phyloP scores from a whole-genome alignment of 441 rosid genomes.

The Aleurites moluccanus region DNA sequence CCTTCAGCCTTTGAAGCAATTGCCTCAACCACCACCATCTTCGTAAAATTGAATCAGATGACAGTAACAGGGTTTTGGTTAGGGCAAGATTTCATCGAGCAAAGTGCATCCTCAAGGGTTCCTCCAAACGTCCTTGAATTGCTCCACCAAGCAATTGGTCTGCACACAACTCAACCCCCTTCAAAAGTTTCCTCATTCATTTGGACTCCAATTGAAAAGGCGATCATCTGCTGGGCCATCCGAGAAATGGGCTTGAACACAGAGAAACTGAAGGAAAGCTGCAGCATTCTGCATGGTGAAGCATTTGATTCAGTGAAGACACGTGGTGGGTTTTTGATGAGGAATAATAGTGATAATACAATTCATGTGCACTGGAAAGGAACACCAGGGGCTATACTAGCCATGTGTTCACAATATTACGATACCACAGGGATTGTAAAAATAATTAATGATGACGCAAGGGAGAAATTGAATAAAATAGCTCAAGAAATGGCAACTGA shows the following conservation, averaged over 20 bases:
- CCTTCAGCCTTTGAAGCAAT: slow-evolving; percentile 39
- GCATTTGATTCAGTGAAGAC: slow-evolving; percentile 46
- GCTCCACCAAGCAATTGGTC: slow-evolving; percentile 51
- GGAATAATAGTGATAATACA: slow-evolving; percentile 23
- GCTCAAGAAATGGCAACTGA: slow-evolving; percentile 54
- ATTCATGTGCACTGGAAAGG: slow-evolving; percentile 50
- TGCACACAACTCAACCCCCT: slow-evolving; percentile 51
- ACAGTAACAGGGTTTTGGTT: slow-evolving; percentile 34
- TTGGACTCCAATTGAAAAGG: slow-evolving; percentile 42
- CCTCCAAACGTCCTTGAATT: slow-evolving; percentile 37
- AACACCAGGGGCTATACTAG: slow-evolving; percentile 47
- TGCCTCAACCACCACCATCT: slow-evolving; percentile 41
- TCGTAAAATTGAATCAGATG: slow-evolving; percentile 39
- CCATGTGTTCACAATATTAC: slow-evolving; percentile 41
- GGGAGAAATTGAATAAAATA: slow-evolving; percentile 26
- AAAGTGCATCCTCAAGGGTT: slow-evolving; percentile 39
- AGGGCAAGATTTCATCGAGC: slow-evolving; percentile 46
- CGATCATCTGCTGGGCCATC: slow-evolving; percentile 48
- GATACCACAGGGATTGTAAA: slow-evolving; percentile 46
- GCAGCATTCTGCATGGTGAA: slow-evolving; percentile 44
- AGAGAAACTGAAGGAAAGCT: slow-evolving; percentile 33
- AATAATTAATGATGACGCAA: slow-evolving; percentile 29
- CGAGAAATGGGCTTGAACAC: slow-evolving; percentile 48
- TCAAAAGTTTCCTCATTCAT: slow-evolving; percentile 48
- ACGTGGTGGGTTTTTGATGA: slow-evolving; percentile 38